These are phyloP conservation scores for Tetracladium maxilliforme DNA, from an alignment of 2,329 filamentous ascomycete species.

Conservation along the genomic window DNA sequence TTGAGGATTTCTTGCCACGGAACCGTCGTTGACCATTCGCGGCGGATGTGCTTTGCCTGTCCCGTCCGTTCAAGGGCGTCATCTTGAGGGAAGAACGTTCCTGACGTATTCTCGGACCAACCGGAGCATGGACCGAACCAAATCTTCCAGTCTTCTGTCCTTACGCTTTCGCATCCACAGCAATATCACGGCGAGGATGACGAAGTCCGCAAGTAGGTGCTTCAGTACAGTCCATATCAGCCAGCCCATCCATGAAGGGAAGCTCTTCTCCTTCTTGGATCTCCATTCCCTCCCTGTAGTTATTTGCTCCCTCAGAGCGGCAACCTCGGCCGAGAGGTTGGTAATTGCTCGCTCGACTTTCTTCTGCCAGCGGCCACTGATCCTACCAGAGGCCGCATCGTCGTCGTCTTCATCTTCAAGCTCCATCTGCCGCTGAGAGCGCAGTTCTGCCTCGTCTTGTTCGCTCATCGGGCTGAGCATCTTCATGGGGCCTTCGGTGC, in stretches of 20 bases:
- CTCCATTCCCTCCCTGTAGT: constrained; percentile 60
- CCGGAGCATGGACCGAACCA: constrained; percentile 49
- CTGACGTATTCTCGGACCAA: constrained; percentile 42
- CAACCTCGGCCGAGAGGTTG: constrained; percentile 82
- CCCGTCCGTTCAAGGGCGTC: no score
- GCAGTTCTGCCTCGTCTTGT: constrained; percentile 51
- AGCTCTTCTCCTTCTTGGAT: constrained; percentile 45
- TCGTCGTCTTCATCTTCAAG: constrained; percentile 29
- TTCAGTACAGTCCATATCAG: constrained; percentile 53
- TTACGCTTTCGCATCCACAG: constrained; percentile 60
- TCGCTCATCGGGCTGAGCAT: constrained; percentile 79
- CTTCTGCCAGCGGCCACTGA: constrained; percentile 48
- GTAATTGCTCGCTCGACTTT: constrained; percentile 77
- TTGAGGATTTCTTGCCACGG: no score
- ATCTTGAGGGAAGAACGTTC: constrained; percentile 37
- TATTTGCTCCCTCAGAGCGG: constrained; percentile 83
- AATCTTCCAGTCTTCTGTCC: constrained; percentile 57
- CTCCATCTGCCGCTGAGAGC: constrained; percentile 26
- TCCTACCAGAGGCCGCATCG: constrained; percentile 21
- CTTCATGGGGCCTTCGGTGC: constrained; percentile 44
- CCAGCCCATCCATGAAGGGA: constrained; percentile 59
- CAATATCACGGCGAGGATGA: constrained; percentile 49
- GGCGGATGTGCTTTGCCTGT: no score
- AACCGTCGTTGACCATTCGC: constrained; percentile 8
- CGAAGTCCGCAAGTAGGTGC: constrained; percentile 59